These are phyloP conservation scores for Inga oerstediana DNA, from an alignment of 306 rosid genomes.

Conservation along the genomic window DNA sequence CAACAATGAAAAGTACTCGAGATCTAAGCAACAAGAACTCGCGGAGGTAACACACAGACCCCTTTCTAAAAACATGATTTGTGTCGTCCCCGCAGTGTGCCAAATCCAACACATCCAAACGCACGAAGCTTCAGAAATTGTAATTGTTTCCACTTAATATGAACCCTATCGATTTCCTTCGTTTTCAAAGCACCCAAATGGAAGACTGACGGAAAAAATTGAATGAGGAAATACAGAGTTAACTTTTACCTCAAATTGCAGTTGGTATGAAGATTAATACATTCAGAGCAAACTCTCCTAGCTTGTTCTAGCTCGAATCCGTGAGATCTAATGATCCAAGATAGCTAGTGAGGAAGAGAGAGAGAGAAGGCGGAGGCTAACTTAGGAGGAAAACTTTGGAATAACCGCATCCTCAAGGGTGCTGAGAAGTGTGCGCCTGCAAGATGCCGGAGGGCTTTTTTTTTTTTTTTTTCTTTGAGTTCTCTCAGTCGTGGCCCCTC, in stretches of 20 bases:
- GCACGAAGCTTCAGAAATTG: not conserved
- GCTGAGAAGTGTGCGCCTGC: not conserved
- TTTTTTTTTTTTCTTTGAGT: not conserved
- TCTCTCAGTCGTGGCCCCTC: too few relatives aligned
- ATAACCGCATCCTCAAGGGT: not conserved
- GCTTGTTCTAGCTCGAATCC: slow-evolving; percentile 7
- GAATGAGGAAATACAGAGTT: not conserved
- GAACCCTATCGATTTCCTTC: slow-evolving; percentile 1
- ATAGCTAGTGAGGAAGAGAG: not conserved
- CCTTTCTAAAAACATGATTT: not conserved
- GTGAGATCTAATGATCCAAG: slow-evolving; percentile 11
- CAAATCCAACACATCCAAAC: not conserved
- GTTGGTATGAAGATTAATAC: not conserved
- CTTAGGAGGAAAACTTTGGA: not conserved
- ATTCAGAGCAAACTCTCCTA: not conserved
- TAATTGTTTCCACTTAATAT: not conserved
- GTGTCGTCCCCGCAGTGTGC: not conserved
- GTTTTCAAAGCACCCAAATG: not conserved
- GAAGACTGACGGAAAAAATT: not conserved
- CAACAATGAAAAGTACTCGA: not conserved
- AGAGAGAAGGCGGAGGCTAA: not conserved
- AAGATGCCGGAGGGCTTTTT: not conserved
- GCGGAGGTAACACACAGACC: not conserved
- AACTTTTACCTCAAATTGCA: slow-evolving; percentile 18
- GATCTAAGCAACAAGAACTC: not conserved